A percentile compares a stretch with the other conserved stretches of the same genome.
phyloP scores from a whole-genome alignment of 1,284 basidiomycete genomes.

The Pseudozyma sp. region DNA sequence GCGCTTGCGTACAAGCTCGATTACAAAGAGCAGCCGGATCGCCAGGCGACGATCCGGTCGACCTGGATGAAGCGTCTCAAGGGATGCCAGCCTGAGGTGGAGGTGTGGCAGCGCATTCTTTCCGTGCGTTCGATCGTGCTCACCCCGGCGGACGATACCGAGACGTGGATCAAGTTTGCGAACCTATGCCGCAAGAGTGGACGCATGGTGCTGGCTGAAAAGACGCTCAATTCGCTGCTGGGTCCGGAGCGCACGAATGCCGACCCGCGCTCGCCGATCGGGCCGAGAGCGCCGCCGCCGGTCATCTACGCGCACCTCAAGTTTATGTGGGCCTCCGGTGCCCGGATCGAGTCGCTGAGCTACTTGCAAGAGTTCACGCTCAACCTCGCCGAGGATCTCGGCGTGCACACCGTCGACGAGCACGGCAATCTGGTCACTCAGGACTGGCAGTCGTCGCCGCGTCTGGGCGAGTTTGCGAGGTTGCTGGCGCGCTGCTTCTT shows the following conservation, averaged over 20 bases:
- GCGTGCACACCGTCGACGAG: conserved; percentile 70
- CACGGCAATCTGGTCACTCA: conserved; percentile 55
- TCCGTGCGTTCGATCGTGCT: conserved; percentile 95
- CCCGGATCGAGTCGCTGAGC: conserved; percentile 81
- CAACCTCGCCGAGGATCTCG: conserved; percentile 79
- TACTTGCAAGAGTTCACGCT: conserved; percentile 88
- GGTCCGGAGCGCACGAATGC: conserved; percentile 59
- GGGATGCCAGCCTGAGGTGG: conserved; percentile 97
- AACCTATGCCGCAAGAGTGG: conserved; percentile 88
- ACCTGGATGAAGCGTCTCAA: conserved; percentile 76
- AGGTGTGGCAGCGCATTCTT: conserved; percentile 97
- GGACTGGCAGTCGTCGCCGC: conserved; percentile 61
- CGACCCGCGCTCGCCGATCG: conserved; percentile 52
- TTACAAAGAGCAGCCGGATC: conserved; percentile 81
- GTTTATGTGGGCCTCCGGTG: conserved; percentile 92
- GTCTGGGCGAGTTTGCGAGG: conserved; percentile 80
- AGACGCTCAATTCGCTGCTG: conserved; percentile 81
- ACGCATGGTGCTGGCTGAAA: conserved; percentile 89
- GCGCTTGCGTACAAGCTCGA: conserved; percentile 89
- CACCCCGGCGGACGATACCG: conserved; percentile 91
- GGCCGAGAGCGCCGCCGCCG: conserved; percentile 79
- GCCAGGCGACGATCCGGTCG: conserved; percentile 70
- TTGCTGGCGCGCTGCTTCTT: conserved; percentile 96
- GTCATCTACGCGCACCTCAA: conserved; percentile 98
- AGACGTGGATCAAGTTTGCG: conserved; percentile 97